phyloP scores from a whole-genome alignment of 805 yeast genomes.

The Wickerhamomyces silvicola region DNA sequence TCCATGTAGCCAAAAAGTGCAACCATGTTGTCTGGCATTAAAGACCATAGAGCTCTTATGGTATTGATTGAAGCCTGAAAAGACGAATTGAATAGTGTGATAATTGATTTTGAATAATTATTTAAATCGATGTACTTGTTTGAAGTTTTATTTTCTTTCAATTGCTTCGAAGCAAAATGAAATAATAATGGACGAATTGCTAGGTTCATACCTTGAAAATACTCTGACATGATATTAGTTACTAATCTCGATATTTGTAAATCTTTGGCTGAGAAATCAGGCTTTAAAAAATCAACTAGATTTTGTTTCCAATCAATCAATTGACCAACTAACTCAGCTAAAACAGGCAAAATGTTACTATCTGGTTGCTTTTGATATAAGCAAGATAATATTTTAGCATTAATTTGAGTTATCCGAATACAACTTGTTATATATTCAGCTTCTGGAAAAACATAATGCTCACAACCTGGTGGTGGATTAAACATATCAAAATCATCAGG shows the following conservation, averaged over 20 bases:
- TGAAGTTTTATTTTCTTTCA: slow-evolving; percentile 40
- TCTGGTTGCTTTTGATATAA: slow-evolving; percentile 72
- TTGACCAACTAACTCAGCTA: slow-evolving; percentile 61
- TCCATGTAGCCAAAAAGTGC: slow-evolving; percentile 86
- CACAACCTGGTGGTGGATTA: slow-evolving; percentile 52
- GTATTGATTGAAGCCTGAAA: slow-evolving; percentile 78
- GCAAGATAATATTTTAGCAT: slow-evolving; percentile 63
- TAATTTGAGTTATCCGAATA: slow-evolving; percentile 72
- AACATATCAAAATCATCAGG: slow-evolving; percentile 69
- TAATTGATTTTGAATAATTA: slow-evolving; percentile 58
- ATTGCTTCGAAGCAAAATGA: slow-evolving; percentile 66
- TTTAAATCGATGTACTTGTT: slow-evolving; percentile 59
- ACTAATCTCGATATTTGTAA: slow-evolving; percentile 57
- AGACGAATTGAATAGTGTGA: slow-evolving; percentile 67
- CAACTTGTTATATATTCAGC: slow-evolving; percentile 73
- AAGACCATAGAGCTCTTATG: slow-evolving; percentile 65
- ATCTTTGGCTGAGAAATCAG: slow-evolving; percentile 48
- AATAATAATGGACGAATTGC: slow-evolving; percentile 74
- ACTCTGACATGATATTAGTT: slow-evolving; percentile 75
- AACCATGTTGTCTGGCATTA: slow-evolving; percentile 73
- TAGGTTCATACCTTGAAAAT: slow-evolving; percentile 73
- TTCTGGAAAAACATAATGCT: slow-evolving; percentile 68
- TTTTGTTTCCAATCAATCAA: slow-evolving; percentile 61
- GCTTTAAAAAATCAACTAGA: slow-evolving; percentile 57
- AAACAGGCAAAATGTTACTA: slow-evolving; percentile 67